Percentiles rank a stretch among this genome's conserved stretches.
These are phyloP conservation scores for Acorus calamus DNA, from an alignment of 106 monocot species.

Conservation along the genomic window DNA sequence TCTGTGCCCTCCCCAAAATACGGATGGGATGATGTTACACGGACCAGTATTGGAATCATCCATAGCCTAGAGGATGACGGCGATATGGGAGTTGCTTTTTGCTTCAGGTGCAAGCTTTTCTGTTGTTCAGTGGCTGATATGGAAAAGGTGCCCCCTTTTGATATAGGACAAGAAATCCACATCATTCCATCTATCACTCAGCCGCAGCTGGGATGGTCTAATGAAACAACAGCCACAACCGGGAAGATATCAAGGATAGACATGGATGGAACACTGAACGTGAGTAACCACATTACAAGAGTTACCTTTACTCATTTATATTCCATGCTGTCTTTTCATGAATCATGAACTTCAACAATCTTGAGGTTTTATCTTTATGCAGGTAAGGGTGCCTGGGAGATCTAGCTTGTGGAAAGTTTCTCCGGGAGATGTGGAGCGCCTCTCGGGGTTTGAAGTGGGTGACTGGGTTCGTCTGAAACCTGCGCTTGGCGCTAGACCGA, in stretches of 20 bases:
- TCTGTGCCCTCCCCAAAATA: conserved; percentile 93
- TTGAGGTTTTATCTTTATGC: conserved; percentile 10
- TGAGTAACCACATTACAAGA: conserved; percentile 13
- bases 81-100: conserved; percentile 85
- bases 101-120: conserved; percentile 80
- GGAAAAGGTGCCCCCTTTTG: conserved; percentile 78
- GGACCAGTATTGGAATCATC: conserved; percentile 81
- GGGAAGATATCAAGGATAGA: conserved; percentile 76
- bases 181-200: conserved; percentile 50
- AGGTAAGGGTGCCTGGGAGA: conserved; percentile 89
- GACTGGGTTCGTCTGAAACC: conserved; percentile 89
- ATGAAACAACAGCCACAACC: conserved; percentile 84
- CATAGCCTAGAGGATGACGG: conserved; percentile 94
- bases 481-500: conserved; percentile 57
- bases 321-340: background rate
- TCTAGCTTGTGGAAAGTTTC: conserved; percentile 89
- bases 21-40: conserved; percentile 97
- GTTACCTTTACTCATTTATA: background rate
- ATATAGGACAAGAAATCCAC: conserved; percentile 81
- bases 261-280: conserved; percentile 99
- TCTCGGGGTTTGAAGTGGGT: conserved; percentile 95
- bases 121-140: conserved; percentile 86
- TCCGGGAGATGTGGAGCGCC: conserved; percentile 87
- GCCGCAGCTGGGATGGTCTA: conserved; percentile 92
- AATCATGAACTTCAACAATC: background rate